Evolutionary conservation across 805 yeast genomes (phyloP).

Genomic region (Candida broadrunensis): DNA sequence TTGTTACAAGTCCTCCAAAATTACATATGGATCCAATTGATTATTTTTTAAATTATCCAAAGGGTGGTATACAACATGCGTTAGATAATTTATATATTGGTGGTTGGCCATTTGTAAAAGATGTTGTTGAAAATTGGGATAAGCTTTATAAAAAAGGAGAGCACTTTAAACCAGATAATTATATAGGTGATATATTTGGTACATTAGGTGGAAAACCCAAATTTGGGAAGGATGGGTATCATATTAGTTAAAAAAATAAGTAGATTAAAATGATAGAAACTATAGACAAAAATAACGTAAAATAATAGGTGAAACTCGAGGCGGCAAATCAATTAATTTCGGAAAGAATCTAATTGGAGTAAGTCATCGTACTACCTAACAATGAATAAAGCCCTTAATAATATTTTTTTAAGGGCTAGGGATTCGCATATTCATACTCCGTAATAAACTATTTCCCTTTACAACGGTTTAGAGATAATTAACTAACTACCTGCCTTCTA

Average conservation of each 20-base stretch:
- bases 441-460: too few relatives aligned
- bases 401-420: too few relatives aligned
- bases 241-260: neutral
- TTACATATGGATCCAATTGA: constrained; percentile 38
- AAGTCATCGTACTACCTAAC: too few relatives aligned
- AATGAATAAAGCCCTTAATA: too few relatives aligned
- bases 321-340: too few relatives aligned
- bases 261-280: too few relatives aligned
- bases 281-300: too few relatives aligned
- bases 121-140: constrained; percentile 50
- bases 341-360: too few relatives aligned
- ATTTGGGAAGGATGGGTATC: constrained; percentile 25
- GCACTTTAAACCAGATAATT: constrained; percentile 44
- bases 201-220: constrained; percentile 47
- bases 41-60: constrained; percentile 47
- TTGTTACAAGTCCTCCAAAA: constrained; percentile 50
- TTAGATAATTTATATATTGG: constrained; percentile 51
- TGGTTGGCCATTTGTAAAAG: constrained; percentile 52
- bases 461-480: too few relatives aligned
- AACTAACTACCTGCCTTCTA: too few relatives aligned
- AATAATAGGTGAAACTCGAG: too few relatives aligned
- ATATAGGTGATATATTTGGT: constrained; percentile 60
- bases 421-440: too few relatives aligned
- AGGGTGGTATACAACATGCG: constrained; percentile 52
- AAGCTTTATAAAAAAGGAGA: constrained; percentile 20